phyloP scores from a whole-genome alignment of 495 filamentous ascomycete species.

The Sordaria brevicollis region DNA sequence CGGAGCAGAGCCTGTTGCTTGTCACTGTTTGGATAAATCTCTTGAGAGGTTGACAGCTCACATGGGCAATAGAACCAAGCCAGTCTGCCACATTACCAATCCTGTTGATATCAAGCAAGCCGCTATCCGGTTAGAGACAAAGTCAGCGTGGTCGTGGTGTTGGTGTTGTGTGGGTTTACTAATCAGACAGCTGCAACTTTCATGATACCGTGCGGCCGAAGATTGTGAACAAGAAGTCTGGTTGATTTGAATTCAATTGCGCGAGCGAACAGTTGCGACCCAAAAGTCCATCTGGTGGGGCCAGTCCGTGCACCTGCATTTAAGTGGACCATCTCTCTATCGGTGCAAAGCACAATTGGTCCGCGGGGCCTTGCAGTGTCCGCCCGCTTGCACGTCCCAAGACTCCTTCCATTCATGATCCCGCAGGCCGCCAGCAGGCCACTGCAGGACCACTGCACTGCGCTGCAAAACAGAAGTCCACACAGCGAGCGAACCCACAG shows the following conservation, averaged over 20 bases:
- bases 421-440: neutral
- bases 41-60: neutral
- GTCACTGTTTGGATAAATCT: neutral
- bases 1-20: neutral
- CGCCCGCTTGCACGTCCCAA: neutral
- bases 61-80: neutral
- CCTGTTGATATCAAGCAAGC: neutral
- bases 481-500: neutral
- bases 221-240: neutral
- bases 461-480: neutral
- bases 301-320: neutral
- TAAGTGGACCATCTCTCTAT: neutral
- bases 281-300: neutral
- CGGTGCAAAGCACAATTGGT: neutral
- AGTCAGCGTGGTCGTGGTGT: neutral
- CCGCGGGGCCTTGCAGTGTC: neutral
- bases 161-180: neutral
- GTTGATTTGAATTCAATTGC: neutral
- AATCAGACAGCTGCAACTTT: neutral
- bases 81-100: neutral
- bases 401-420: neutral
- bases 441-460: neutral
- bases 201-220: neutral
- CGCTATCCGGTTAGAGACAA: neutral
- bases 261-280: neutral